A percentile compares a stretch with the other conserved stretches of the same genome.
Evolutionary conservation across 2,329 filamentous ascomycete species (phyloP).

Genomic region (Aspergillus spinulosporus): DNA sequence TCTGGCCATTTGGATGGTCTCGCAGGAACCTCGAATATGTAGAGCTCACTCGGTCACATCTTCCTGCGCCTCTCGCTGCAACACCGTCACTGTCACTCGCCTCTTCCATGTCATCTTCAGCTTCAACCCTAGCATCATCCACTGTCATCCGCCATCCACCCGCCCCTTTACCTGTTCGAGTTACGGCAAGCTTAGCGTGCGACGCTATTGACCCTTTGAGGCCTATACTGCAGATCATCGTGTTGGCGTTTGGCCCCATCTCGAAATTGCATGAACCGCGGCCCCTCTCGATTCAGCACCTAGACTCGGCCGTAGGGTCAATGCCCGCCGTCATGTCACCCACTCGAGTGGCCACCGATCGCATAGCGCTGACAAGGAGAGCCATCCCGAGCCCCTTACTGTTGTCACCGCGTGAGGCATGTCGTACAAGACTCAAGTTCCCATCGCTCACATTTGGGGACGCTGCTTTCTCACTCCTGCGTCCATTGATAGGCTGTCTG

Average conservation of each 20-base stretch:
- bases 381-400: slow-evolving; percentile 31
- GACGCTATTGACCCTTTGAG: slow-evolving; percentile 27
- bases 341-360: neutral
- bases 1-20: slow-evolving; percentile 2
- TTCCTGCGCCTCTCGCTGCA: slow-evolving; percentile 11
- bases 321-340: neutral
- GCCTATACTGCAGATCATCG: slow-evolving; percentile 29
- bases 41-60: slow-evolving; percentile 6
- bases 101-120: slow-evolving; percentile 5
- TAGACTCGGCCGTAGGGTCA: neutral
- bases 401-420: slow-evolving; percentile 33
- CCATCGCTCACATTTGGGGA: slow-evolving; percentile 1
- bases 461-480: neutral
- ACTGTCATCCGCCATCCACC: neutral
- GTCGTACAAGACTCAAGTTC: slow-evolving; percentile 27
- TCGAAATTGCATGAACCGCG: slow-evolving; percentile 25
- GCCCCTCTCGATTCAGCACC: neutral
- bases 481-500: slow-evolving; percentile 5
- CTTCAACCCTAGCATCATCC: slow-evolving; percentile 11
- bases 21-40: slow-evolving; percentile 13
- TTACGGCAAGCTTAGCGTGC: slow-evolving; percentile 18
- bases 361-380: neutral
- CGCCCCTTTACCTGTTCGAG: slow-evolving; percentile 16
- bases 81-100: slow-evolving; percentile 7
- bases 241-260: slow-evolving; percentile 26